phyloP scores from a whole-genome alignment of 306 rosid species.

The Prinsepia uniflora region DNA sequence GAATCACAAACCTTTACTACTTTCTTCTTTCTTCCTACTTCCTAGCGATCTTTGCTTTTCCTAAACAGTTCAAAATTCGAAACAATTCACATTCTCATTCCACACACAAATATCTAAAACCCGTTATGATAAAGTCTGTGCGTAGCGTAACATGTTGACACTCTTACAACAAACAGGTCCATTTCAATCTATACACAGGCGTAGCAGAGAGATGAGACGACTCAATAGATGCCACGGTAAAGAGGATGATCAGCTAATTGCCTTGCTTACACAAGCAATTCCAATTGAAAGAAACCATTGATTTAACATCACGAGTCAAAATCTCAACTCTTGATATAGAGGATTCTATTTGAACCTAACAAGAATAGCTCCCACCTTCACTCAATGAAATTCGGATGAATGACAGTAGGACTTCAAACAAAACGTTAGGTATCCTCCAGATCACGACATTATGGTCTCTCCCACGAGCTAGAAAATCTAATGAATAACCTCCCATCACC shows the following conservation, averaged over 20 bases:
- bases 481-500: neutral
- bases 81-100: neutral
- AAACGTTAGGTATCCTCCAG: neutral
- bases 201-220: neutral
- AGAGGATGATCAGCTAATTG: neutral
- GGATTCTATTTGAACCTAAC: too few relatives aligned
- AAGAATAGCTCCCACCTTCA: too few relatives aligned
- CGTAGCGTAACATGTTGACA: neutral
- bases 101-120: neutral
- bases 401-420: neutral
- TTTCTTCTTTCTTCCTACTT: neutral
- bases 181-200: neutral
- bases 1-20: neutral
- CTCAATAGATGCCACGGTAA: neutral
- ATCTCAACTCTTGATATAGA: too few relatives aligned
- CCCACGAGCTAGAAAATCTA: neutral
- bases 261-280: neutral
- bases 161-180: neutral
- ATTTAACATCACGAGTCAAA: neutral
- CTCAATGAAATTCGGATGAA: neutral
- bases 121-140: neutral
- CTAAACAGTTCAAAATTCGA: too few relatives aligned
- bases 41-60: too few relatives aligned
- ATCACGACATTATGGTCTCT: neutral
- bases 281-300: neutral